A percentile compares a stretch with the other conserved stretches of the same genome.
These are phyloP conservation scores for Bretziella fagacearum DNA, from an alignment of 2,329 filamentous ascomycete genomes.

Conservation along the genomic window DNA sequence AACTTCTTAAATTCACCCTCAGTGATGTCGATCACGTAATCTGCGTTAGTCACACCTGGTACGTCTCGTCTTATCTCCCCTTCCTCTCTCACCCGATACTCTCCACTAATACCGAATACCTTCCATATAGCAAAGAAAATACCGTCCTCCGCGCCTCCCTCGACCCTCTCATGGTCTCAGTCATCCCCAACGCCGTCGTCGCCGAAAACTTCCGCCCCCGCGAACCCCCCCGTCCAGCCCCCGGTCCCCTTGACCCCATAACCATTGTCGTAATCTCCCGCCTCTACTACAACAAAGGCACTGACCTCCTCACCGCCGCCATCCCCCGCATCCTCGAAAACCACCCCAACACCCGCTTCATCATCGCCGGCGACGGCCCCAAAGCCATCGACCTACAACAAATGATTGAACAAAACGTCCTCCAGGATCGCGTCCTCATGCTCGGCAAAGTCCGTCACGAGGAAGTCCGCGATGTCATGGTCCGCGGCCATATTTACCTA, in stretches of 20 bases:
- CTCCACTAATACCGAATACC: neutral
- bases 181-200: slow-evolving; percentile 88
- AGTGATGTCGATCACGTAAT: slow-evolving; percentile 98
- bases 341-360: slow-evolving; percentile 86
- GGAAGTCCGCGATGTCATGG: slow-evolving; percentile 94
- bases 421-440: slow-evolving; percentile 87
- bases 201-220: slow-evolving; percentile 81
- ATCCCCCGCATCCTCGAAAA: slow-evolving; percentile 81
- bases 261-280: slow-evolving; percentile 95
- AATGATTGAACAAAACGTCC: slow-evolving; percentile 87
- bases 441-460: slow-evolving; percentile 86
- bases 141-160: slow-evolving; percentile 87
- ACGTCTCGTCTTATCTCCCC: slow-evolving; percentile 18
- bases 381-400: slow-evolving; percentile 97
- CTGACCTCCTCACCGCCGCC: slow-evolving; percentile 86
- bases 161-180: slow-evolving; percentile 91
- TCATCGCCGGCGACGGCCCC: slow-evolving; percentile 87
- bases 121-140: slow-evolving; percentile 87
- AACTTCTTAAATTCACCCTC: slow-evolving; percentile 84
- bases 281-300: slow-evolving; percentile 97
- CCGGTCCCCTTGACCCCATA: slow-evolving; percentile 72
- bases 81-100: neutral
- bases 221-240: slow-evolving; percentile 41
- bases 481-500: slow-evolving; percentile 87
- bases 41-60: slow-evolving; percentile 97